Base-by-base conservation (phyloP, 2,329 filamentous ascomycete species). In the Talaromyces rugulosus region DNA sequence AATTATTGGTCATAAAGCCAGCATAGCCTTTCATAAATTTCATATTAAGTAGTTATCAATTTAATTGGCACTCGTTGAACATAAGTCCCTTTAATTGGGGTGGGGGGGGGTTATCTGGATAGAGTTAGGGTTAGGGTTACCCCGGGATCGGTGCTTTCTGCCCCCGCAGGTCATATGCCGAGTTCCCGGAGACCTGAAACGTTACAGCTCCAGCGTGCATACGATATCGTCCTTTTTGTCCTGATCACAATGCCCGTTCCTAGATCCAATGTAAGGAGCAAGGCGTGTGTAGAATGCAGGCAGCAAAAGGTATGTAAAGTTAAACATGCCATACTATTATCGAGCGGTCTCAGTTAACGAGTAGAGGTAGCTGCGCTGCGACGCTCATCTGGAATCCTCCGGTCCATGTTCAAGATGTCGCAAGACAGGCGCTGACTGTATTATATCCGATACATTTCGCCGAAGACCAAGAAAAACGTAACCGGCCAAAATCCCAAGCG, bases 401-500 rank as follows among this genome's bases (percentile, higher is more conserved):
- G 36, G 36, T 11, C 53, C 53, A 34, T 55, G 53, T 55, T 55
- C 53, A 23, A 55, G 53, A 55, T 55, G 53, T 34, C 53, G 30
- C 31, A 55, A 34, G 16, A 55, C 53, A n/a, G 53, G 53, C 7
- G 53, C 33, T 55, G 53, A 55, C 16, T 55, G 53, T 55, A 31
- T 33, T 1, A 55, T 55, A 55, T 55, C 53, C 23, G 53, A 55
- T 40, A 55, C 53, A 34, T 55, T 55, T 23, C 53, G 53, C 33
- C 53, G 53, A 31, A 55, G 53, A 34, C 53, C 53, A 55, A 51
- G 53, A 5, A 55, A 55, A 31, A 55, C 53, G 53, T 55, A 55
- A 40, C 5, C 7, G 16, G 2, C 2, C 18, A 11, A 28, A 27
- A 8, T 33, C 31, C n/a, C 40, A 12, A 55, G 7, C 6, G 31